Evolutionary conservation across 768 basidiomycete species (phyloP).

Genomic region (Amanita fuliginea): DNA sequence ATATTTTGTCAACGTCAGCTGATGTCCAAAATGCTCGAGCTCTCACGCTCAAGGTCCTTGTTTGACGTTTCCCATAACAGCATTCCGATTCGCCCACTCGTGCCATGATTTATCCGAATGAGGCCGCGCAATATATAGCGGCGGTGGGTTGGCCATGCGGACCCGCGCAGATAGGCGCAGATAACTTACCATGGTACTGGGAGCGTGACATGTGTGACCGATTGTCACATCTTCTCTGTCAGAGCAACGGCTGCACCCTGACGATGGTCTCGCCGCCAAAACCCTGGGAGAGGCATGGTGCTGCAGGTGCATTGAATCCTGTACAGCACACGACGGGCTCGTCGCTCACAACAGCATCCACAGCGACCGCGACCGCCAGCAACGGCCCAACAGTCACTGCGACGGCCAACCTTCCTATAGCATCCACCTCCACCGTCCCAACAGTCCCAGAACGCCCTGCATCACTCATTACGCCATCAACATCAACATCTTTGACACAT

Average conservation of each 20-base stretch:
- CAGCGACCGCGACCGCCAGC: slow-evolving; percentile 14
- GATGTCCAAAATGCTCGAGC: too few species aligned
- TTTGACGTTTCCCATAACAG: too few species aligned
- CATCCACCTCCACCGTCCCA: slow-evolving; percentile 23
- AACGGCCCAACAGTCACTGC: slow-evolving; percentile 18
- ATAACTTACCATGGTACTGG: too few species aligned
- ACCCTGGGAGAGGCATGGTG: slow-evolving; percentile 69
- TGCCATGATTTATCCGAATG: too few species aligned
- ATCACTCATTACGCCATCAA: slow-evolving; percentile 28
- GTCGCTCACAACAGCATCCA: slow-evolving; percentile 15
- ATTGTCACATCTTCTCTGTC: not conserved
- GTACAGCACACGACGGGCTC: slow-evolving; percentile 13
- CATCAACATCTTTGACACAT: slow-evolving; percentile 14
- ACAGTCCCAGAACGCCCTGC: slow-evolving; percentile 57
- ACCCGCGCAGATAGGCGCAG: too few species aligned
- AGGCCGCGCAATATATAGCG: too few species aligned
- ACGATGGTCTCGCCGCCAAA: slow-evolving; percentile 80
- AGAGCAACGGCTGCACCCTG: not conserved
- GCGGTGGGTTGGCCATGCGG: too few species aligned
- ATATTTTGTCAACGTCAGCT: too few species aligned
- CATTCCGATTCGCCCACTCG: too few species aligned
- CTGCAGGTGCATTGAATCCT: slow-evolving; percentile 18
- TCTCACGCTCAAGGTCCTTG: too few species aligned
- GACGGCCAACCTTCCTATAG: slow-evolving; percentile 10
- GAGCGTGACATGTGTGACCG: not conserved